Percentiles rank a stretch among this genome's conserved stretches.
These are phyloP conservation scores for Eucalyptus polyanthemos DNA, from an alignment of 345 rosid genomes.

Conservation along the genomic window DNA sequence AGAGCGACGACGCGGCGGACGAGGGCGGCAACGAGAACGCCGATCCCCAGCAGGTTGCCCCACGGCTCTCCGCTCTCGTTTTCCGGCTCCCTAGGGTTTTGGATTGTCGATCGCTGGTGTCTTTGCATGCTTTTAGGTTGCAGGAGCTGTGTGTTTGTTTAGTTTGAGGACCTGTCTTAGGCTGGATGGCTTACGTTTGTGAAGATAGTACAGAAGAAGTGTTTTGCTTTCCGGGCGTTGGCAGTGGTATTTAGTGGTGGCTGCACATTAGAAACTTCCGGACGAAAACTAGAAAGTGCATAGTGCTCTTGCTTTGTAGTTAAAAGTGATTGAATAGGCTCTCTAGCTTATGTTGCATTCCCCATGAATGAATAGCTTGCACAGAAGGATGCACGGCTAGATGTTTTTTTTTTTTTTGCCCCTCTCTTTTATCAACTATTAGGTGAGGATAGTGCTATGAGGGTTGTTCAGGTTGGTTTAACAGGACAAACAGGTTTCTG, in stretches of 20 bases:
- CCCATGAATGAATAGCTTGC: background rate
- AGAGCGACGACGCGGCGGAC: slow-evolving; percentile 4
- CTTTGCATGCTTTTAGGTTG: background rate
- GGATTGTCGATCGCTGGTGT: background rate
- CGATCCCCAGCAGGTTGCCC: slow-evolving; percentile 29
- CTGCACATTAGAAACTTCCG: background rate
- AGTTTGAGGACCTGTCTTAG: background rate
- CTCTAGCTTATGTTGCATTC: background rate
- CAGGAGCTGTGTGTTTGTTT: background rate
- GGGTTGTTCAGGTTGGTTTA: background rate
- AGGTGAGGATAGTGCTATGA: background rate
- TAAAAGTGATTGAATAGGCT: background rate
- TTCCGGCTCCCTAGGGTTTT: slow-evolving; percentile 15
- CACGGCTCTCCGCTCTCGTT: background rate
- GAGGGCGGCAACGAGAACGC: slow-evolving; percentile 40
- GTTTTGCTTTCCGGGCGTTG: background rate
- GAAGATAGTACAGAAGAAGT: background rate
- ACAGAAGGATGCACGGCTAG: background rate
- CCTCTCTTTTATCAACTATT: background rate
- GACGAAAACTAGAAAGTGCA: background rate
- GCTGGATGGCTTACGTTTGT: background rate
- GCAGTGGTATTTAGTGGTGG: background rate
- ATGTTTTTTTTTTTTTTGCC: background rate
- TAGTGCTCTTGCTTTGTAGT: background rate
- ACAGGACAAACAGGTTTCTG: background rate